Conservation (phyloP, 768 basidiomycete genomes). For the Asterophora parasitica region DNA sequence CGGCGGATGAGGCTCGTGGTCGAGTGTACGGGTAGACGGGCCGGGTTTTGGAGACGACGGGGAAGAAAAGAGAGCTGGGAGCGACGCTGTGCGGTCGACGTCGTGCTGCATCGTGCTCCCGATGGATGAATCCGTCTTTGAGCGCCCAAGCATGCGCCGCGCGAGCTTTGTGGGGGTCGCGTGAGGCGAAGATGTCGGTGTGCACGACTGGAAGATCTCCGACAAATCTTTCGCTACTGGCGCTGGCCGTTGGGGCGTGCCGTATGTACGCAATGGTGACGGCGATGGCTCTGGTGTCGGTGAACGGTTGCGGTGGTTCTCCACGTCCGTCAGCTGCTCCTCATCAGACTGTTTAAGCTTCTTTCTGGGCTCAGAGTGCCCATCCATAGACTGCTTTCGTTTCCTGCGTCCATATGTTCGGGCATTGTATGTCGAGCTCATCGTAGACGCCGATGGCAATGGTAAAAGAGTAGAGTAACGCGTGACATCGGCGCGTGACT, state of each 20-base stretch:
- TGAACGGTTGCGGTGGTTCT: background rate
- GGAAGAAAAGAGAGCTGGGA: constrained; percentile 29
- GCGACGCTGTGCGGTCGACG: constrained; percentile 32
- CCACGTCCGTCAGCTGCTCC: constrained; percentile 8
- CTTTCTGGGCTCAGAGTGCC: constrained; percentile 16
- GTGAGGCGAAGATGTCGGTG: constrained; percentile 23
- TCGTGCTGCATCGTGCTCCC: constrained; percentile 21
- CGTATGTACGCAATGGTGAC: constrained; percentile 14
- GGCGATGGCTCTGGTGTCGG: constrained; percentile 6
- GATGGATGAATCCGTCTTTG: constrained; percentile 57
- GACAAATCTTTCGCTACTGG: constrained; percentile 39
- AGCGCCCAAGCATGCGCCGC: constrained; percentile 69
- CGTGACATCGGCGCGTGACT: constrained; percentile 24
- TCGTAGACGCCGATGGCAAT: constrained; percentile 1
- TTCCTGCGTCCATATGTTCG: constrained; percentile 36
- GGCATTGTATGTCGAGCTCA: constrained; percentile 20
- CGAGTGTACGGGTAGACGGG: constrained; percentile 11
- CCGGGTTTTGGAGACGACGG: constrained; percentile 20
- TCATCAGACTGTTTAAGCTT: constrained; percentile 21
- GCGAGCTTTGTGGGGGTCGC: constrained; percentile 43
- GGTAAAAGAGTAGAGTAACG: constrained; percentile 10
- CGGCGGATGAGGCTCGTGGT: constrained; percentile 20
- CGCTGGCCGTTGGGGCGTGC: constrained; percentile 17
- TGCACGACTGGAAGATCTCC: constrained; percentile 37
- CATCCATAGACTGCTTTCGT: constrained; percentile 16